Base-by-base conservation (phyloP, 768 basidiomycete genomes). In the Mycena leptocephala region DNA sequence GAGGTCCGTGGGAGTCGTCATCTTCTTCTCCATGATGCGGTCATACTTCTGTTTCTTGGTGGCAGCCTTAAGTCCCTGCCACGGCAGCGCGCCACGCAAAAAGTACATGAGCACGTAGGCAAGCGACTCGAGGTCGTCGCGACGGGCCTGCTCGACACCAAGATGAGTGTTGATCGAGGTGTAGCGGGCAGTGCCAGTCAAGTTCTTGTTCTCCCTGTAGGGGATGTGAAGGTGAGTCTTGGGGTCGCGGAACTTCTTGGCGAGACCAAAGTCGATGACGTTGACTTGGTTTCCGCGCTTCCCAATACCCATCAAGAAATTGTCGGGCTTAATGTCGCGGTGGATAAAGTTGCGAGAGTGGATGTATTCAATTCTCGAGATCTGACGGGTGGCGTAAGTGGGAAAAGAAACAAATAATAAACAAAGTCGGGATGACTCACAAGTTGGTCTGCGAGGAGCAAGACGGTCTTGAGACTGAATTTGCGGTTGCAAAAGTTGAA, bases 21-120 rank as follows among this genome's bases (percentile, higher is more conserved):
- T 99, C 93, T 99, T 99, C 93, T 99, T 99, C 89, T 99, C 98
- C 98, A 99, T 99, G 89, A 99, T 99, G 75, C 98, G 95, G 87
- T 99, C 98, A 86, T 99, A 99, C 89, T 99, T 99, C 91, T 99
- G 98, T 93, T 99, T 99, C 96, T 99, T 99, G 74, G 98, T 99
- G 48, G 98, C 98, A 75, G 98, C 98, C 89, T 99, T 99, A 84
- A 99, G 93, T 74, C 98, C 98, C 86, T 99, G 98, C 98, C 98
- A 99, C 37, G 98, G 98, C 55, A 99, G 92, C 71, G 96, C 95
- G 62, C 98, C 98, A 78, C 98, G 97, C 78, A 99, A 94, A 93
- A 99, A 99, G 90, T 99, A 99, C 98, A 99, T 99, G 80, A 99
- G 92, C 28, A 99, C 98, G 82, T 99, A 99, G 74, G 97, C 98